Base-by-base conservation (phyloP, 2,329 filamentous ascomycete species). In the Trichoderma citrinoviride region DNA sequence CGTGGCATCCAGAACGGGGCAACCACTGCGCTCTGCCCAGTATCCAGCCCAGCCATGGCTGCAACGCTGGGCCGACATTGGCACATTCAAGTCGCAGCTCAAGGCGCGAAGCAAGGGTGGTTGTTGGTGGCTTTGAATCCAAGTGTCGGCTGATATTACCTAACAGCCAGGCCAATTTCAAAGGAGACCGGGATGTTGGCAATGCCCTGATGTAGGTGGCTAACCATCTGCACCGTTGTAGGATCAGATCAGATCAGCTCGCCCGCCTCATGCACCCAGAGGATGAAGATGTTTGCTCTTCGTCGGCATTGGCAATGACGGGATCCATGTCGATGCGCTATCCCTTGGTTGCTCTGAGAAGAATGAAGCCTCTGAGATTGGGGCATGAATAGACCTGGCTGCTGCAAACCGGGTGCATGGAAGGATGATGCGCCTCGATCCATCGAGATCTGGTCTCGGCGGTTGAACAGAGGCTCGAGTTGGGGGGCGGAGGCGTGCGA, bases 111-210 rank as follows among this genome's bases (percentile, higher is more conserved):
- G 29, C 61, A 66, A 53, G 61, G 65, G 64, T 64, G 27, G 43
- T 25, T 29, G 60, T 50, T 64, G 41, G 65, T 53, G 53, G 64
- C 52, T 57, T 57, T 29, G 61, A 55, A 23, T n/a, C 41, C 52
- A 27, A 29, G 23, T 17, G 23, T 55, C 52, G 29, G 40, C 29
- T 61, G 49, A 44, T 46, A 47, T 55, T 56, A 27, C 50, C 44
- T 63, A 49, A 56, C 61, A n/a, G 52, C 25, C 61, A 49, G 29
- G 49, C 12, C 52, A 37, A 27, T 49, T 21, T 12, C 41, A 29
- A 47, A n/a, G 61, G 25, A 55, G 44, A 23, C 49, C n/a, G 43
- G 61, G 61, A 27, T 55, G 21, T 25, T 55, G 21, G 43, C 33
- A 29, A 46, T 41, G 23, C 40, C 49, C 58, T 46, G 40, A 54